phyloP scores from a whole-genome alignment of 441 rosid species.

The Jatropha podagrica region DNA sequence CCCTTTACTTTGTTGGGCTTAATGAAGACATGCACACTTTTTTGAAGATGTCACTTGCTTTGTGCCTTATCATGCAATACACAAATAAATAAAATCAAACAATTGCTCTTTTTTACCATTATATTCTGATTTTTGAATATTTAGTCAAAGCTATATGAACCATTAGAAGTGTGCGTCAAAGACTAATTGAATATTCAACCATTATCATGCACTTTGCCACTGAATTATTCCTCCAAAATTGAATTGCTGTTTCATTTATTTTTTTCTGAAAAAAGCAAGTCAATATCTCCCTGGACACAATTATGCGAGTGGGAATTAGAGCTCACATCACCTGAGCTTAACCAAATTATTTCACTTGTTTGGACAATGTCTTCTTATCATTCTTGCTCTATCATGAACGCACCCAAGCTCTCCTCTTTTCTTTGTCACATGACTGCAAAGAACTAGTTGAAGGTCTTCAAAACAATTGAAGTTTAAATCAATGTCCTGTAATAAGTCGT shows the following conservation, averaged over 20 bases:
- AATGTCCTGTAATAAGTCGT: too few species aligned
- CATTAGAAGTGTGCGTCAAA: neutral
- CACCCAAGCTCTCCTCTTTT: too few species aligned
- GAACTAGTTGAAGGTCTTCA: too few species aligned
- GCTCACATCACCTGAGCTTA: too few species aligned
- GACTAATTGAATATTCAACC: neutral
- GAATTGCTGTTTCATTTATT: too few species aligned
- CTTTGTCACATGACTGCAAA: too few species aligned
- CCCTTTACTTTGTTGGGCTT: neutral
- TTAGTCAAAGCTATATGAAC: neutral
- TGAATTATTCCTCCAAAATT: neutral
- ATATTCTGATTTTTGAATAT: neutral
- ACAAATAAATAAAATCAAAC: neutral
- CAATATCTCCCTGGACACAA: neutral
- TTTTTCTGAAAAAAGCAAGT: neutral
- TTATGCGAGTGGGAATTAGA: too few species aligned
- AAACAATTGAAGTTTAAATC: too few species aligned
- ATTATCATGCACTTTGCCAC: neutral
- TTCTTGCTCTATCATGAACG: too few species aligned
- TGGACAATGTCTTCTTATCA: too few species aligned
- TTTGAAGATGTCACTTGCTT: neutral
- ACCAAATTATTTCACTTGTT: too few species aligned
- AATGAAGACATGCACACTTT: neutral
- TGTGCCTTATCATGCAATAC: neutral
- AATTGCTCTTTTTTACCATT: too few species aligned